phyloP scores from a whole-genome alignment of 1,284 basidiomycete species.

The Malassezia equina region DNA sequence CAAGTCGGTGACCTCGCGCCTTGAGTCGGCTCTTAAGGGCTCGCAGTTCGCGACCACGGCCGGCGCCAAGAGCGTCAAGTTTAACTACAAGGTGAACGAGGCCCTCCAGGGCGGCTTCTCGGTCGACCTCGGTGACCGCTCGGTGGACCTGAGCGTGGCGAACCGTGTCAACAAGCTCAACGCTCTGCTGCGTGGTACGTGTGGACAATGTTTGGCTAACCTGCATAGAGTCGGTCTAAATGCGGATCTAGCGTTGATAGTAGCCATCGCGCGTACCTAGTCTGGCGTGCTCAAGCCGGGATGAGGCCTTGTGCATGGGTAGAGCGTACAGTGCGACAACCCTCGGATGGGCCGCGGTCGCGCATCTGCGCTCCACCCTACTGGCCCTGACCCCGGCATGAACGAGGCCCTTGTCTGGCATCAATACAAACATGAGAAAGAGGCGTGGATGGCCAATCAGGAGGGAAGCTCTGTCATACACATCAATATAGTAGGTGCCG shows the following conservation, averaged over 20 bases:
- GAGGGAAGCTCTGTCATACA: neutral
- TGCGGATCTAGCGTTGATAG: neutral
- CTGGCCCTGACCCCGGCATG: neutral
- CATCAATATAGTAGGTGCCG: slow-evolving; percentile 1
- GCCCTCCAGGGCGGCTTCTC: slow-evolving; percentile 59
- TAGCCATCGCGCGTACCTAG: neutral
- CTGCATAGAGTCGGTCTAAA: slow-evolving; percentile 15
- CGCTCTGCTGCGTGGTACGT: slow-evolving; percentile 56
- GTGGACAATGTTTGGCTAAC: neutral
- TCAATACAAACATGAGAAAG: slow-evolving; percentile 12
- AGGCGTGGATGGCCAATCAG: slow-evolving; percentile 12
- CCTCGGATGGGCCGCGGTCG: no score
- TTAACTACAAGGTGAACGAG: slow-evolving; percentile 44
- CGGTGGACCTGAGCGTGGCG: slow-evolving; percentile 84
- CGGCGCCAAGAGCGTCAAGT: slow-evolving; percentile 43
- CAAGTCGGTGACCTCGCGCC: slow-evolving; percentile 36
- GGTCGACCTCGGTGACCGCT: slow-evolving; percentile 96
- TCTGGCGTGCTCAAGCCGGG: neutral
- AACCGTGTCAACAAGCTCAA: slow-evolving; percentile 91
- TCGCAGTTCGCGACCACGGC: slow-evolving; percentile 36
- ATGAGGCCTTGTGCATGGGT: no score
- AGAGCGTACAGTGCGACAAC: no score
- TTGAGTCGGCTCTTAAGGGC: slow-evolving; percentile 42
- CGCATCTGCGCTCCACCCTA: neutral
- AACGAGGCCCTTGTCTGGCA: neutral